phyloP scores from a whole-genome alignment of 164 flowering plant species.

The Magnolia kwangsiensis region DNA sequence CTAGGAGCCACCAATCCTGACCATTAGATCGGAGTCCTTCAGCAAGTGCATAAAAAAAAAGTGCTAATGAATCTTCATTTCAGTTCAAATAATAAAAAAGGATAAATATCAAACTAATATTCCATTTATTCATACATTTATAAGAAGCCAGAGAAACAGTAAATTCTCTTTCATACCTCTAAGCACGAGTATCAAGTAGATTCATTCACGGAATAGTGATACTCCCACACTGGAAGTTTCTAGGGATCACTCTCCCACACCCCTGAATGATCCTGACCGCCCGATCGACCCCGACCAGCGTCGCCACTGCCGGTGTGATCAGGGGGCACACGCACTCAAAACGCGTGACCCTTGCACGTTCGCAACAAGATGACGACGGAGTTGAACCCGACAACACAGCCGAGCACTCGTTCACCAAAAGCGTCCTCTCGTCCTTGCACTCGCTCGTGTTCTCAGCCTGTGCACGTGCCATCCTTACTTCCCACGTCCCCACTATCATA shows the following conservation, averaged over 20 bases:
- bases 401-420: conserved; percentile 15
- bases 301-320: conserved; percentile 28
- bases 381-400: conserved; percentile 19
- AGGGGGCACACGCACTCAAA: conserved; percentile 32
- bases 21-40: too few species aligned
- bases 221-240: conserved; percentile 43
- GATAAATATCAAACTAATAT: too few species aligned
- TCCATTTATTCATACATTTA: too few species aligned
- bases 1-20: too few species aligned
- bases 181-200: too few species aligned
- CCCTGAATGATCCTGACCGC: conserved; percentile 29
- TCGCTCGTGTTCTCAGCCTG: background rate
- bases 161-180: too few species aligned
- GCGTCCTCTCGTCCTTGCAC: conserved; percentile 24
- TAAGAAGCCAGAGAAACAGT: too few species aligned
- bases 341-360: conserved; percentile 22
- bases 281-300: conserved; percentile 24
- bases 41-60: too few species aligned
- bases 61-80: too few species aligned
- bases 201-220: background rate
- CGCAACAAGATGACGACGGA: conserved; percentile 28
- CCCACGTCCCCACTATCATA: background rate
- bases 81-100: too few species aligned
- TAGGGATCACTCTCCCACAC: conserved; percentile 39
- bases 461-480: background rate